phyloP scores from a whole-genome alignment of 176 grass and related monocot genomes.

The Elaeis guineensis region DNA sequence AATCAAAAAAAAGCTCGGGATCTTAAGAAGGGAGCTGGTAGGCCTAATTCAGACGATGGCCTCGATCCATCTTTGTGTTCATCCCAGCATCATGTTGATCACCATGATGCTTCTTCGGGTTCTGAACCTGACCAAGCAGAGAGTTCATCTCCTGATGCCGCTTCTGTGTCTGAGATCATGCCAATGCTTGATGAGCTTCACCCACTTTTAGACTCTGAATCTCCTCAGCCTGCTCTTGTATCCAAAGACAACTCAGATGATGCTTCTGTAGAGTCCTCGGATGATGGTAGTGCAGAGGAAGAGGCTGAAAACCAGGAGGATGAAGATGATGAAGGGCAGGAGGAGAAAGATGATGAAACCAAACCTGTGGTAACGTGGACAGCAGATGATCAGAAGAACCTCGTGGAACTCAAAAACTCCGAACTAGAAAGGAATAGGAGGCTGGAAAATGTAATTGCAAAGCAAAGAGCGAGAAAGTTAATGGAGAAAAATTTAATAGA shows the following conservation, averaged over 20 bases:
- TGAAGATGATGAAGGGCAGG: background rate
- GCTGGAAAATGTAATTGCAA: slow-evolving; percentile 25
- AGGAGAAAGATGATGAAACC: slow-evolving; percentile 17
- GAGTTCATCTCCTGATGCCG: slow-evolving; percentile 36
- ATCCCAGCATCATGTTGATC: background rate
- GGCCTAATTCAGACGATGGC: background rate
- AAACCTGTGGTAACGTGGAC: background rate
- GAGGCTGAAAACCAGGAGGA: slow-evolving; percentile 8
- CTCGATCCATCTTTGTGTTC: slow-evolving; percentile 23
- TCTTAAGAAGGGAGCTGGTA: background rate
- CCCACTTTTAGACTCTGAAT: slow-evolving; percentile 17
- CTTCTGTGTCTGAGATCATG: slow-evolving; percentile 59
- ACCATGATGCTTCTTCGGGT: background rate
- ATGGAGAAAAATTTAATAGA: slow-evolving; percentile 33
- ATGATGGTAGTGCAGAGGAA: slow-evolving; percentile 26
- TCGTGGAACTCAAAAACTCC: slow-evolving; percentile 11
- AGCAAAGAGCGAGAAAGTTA: background rate
- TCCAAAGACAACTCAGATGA: slow-evolving; percentile 17
- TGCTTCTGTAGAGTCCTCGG: slow-evolving; percentile 2
- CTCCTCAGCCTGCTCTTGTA: slow-evolving; percentile 13
- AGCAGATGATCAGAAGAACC: slow-evolving; percentile 19
- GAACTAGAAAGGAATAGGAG: slow-evolving; percentile 26
- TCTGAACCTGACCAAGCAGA: slow-evolving; percentile 30
- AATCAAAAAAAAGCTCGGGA: background rate
- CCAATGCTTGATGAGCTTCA: slow-evolving; percentile 62